These are phyloP conservation scores for Arachis monticola DNA, from an alignment of 331 rosid genomes.

Conservation along the genomic window DNA sequence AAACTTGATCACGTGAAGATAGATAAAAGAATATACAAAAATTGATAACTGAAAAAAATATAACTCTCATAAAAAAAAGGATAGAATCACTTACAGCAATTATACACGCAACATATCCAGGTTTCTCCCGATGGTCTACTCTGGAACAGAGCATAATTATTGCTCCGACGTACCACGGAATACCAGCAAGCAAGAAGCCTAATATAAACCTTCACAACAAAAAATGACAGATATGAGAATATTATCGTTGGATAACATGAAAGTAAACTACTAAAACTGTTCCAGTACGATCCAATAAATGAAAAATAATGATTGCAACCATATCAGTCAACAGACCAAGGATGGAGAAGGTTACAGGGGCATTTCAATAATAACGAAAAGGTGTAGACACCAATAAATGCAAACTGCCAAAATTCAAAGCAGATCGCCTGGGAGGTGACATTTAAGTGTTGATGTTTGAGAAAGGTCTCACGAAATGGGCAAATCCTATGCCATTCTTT, in stretches of 20 bases:
- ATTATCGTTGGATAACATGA: not conserved
- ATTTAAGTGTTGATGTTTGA: slow-evolving; percentile 42
- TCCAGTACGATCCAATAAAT: not conserved
- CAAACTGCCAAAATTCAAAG: slow-evolving; percentile 48
- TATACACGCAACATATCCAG: slow-evolving; percentile 79
- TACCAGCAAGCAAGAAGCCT: slow-evolving; percentile 74
- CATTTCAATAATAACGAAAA: not conserved
- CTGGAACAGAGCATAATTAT: slow-evolving; percentile 63
- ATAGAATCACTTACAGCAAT: slow-evolving; percentile 75
- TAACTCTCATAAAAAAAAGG: not conserved
- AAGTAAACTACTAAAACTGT: slow-evolving; percentile 14
- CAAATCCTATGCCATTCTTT: slow-evolving; percentile 60
- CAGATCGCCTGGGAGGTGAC: slow-evolving; percentile 57
- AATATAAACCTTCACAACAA: slow-evolving; percentile 74
- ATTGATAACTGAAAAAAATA: not conserved
- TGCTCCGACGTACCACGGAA: slow-evolving; percentile 94
- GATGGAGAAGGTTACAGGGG: not conserved
- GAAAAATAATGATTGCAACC: not conserved
- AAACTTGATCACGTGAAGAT: slow-evolving; percentile 6
- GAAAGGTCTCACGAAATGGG: slow-evolving; percentile 69
- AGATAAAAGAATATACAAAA: not conserved
- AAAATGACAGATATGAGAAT: slow-evolving; percentile 1
- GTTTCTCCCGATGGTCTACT: slow-evolving; percentile 83
- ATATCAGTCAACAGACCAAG: not conserved
- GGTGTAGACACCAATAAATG: slow-evolving; percentile 52